Base-by-base conservation (phyloP, 2,329 filamentous ascomycete genomes). In the Fusarium protoensiforme region DNA sequence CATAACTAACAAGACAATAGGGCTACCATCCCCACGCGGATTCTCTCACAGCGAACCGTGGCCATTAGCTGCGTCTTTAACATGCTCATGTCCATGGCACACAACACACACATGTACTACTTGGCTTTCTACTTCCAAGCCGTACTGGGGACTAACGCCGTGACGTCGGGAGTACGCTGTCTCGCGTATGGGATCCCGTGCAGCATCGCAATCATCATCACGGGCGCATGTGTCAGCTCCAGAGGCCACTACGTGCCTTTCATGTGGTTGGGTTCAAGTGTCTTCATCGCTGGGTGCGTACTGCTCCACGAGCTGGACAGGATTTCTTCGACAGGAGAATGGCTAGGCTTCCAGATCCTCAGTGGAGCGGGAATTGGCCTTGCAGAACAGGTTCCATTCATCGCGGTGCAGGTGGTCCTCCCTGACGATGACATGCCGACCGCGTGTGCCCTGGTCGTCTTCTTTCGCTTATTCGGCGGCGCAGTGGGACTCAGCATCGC, bases 391-490 rank as follows among this genome's bases (percentile, higher is more conserved):
- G 80, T 84, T 35, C 81, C 84, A 13, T 69, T 84, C 6, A 80
- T 86, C 10, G 84, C 83, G 1, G 83, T 82, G 0, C 85, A 87
- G 71, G 82, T 84, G 0, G 84, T 86, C 0, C 75, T 87, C 10
- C 76, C 74, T 6, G 65, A 79, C 18, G 80, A 79, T 5, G 85
- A 87, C 58, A 82, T 87, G 36, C 83, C 85, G 0, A 83, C 81
- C 2, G 85, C 83, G 1, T 84, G 83, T 7, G 83, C 85, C 4
- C 73, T 79, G 7, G 79, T 86, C 2, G 81, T 87, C n/a, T 86
- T 87, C 77, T 79, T 79, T n/a, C 85, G 87, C 71, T 80, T 83
- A 1, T 75, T 87, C 0, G 85, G 84, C 31, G 86, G 86, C 6
- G 69, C 71, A 0, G 54, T 76, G 1, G 67, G 65, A 5, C 66